Percentiles rank a stretch among this genome's conserved stretches.
Evolutionary conservation across 2,329 filamentous ascomycete species (phyloP).

Genomic region (Hypomyces perniciosus): DNA sequence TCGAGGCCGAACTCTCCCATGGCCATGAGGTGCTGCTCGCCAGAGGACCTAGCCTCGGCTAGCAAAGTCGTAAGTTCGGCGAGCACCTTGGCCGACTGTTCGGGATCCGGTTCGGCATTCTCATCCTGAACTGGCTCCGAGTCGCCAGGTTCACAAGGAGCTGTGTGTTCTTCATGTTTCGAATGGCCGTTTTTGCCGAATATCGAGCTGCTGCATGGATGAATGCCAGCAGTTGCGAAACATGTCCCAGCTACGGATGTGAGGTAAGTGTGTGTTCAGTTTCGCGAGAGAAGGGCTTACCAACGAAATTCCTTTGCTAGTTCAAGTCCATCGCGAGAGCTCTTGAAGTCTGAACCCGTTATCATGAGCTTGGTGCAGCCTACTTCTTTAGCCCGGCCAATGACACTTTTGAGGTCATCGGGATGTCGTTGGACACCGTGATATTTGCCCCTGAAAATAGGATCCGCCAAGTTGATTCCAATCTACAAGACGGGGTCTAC

Average conservation of each 20-base stretch:
- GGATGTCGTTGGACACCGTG: conserved; percentile 71
- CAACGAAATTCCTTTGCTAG: conserved; percentile 69
- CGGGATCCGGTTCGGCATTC: conserved; percentile 34
- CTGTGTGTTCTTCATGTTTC: conserved; percentile 30
- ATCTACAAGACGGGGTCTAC: conserved; percentile 45
- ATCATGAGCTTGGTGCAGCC: conserved; percentile 89
- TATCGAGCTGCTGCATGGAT: conserved; percentile 79
- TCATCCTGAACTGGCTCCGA: conserved; percentile 44
- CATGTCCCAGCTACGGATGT: conserved; percentile 61
- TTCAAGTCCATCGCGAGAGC: conserved; percentile 67
- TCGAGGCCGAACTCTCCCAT: conserved; percentile 96
- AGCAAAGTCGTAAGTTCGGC: conserved; percentile 59
- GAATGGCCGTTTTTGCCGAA: conserved; percentile 53
- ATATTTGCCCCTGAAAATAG: conserved; percentile 79
- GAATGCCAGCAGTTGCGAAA: conserved; percentile 87
- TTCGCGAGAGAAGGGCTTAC: conserved; percentile 24
- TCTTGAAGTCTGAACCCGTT: conserved; percentile 80
- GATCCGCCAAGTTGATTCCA: conserved; percentile 93
- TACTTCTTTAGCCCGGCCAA: conserved; percentile 69
- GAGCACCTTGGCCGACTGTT: conserved; percentile 46
- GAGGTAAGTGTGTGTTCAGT: conserved; percentile 5
- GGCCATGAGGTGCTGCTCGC: conserved; percentile 53
- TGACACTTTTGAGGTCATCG: conserved; percentile 67
- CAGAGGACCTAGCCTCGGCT: conserved; percentile 44
- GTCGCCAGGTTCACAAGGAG: conserved; percentile 49